A percentile compares a stretch with the other conserved stretches of the same genome.
Evolutionary conservation across 768 basidiomycete species (phyloP).

Genomic region (Phanerochaete carnosa): DNA sequence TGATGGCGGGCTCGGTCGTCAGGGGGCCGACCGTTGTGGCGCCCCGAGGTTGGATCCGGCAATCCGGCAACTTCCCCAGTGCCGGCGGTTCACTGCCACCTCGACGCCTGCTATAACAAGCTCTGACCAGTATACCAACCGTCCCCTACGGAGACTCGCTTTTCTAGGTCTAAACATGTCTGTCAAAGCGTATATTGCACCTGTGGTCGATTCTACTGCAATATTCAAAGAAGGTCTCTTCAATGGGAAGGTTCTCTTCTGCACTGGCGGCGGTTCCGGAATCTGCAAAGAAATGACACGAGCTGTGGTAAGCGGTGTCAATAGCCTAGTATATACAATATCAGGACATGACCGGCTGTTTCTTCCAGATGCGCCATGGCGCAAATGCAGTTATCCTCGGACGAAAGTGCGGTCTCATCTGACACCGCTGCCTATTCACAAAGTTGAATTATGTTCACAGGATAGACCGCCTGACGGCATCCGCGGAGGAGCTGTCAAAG

Average conservation of each 20-base stretch:
- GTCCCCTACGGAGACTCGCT: not conserved
- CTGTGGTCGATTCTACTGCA: conserved; percentile 49
- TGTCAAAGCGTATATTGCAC: conserved; percentile 32
- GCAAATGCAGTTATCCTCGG: conserved; percentile 81
- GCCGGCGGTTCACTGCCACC: not conserved
- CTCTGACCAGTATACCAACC: not conserved
- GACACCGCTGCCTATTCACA: not conserved
- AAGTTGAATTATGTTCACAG: conserved; percentile 24
- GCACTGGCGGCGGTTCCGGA: conserved; percentile 89
- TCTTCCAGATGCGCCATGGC: conserved; percentile 73
- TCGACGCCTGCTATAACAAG: not conserved
- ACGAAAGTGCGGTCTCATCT: conserved; percentile 61
- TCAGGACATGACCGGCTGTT: not conserved
- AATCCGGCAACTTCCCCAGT: not conserved
- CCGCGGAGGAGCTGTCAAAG: conserved; percentile 68
- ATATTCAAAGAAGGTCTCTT: conserved; percentile 82
- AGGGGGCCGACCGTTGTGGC: conserved; percentile 1
- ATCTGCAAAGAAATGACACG: conserved; percentile 91
- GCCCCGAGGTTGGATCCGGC: not conserved
- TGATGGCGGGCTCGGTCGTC: not conserved
- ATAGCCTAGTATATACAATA: not conserved
- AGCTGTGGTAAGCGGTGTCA: conserved; percentile 54
- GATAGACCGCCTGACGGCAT: conserved; percentile 62
- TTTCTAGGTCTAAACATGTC: conserved; percentile 3
- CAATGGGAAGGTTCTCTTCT: conserved; percentile 87